Percentiles rank a stretch among this genome's conserved stretches.
These are phyloP conservation scores for Saitozyma sp. DNA, from an alignment of 768 basidiomycete genomes.

Conservation along the genomic window DNA sequence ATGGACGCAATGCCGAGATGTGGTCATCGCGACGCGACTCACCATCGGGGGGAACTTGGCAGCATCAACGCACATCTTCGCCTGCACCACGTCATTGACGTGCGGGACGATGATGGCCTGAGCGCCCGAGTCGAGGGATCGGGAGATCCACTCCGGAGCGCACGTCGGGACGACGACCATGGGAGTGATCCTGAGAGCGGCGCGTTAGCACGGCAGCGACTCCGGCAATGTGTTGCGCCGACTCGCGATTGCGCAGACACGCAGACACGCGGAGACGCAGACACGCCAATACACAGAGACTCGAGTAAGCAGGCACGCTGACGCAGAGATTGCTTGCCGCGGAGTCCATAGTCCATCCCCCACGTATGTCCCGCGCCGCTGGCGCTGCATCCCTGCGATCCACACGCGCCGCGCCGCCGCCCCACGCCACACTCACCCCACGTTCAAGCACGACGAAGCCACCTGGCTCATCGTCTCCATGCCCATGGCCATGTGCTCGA, in stretches of 20 bases:
- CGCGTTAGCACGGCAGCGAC: not conserved
- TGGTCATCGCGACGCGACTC: not conserved
- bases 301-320: not conserved
- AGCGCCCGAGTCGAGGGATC: slow-evolving; percentile 24
- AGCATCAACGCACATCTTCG: slow-evolving; percentile 19
- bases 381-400: too few relatives aligned
- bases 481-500: slow-evolving; percentile 27
- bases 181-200: slow-evolving; percentile 17
- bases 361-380: too few relatives aligned
- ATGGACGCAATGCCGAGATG: not conserved
- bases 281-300: too few relatives aligned
- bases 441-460: slow-evolving; percentile 20
- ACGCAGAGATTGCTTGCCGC: too few relatives aligned
- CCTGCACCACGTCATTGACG: slow-evolving; percentile 24
- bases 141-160: slow-evolving; percentile 29
- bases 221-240: too few relatives aligned
- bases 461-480: slow-evolving; percentile 24
- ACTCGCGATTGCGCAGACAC: too few relatives aligned
- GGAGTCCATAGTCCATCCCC: too few relatives aligned
- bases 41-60: slow-evolving; percentile 27
- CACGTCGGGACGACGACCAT: slow-evolving; percentile 26
- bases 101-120: slow-evolving; percentile 30
- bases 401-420: too few relatives aligned
- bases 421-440: slow-evolving; percentile 17
- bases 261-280: too few relatives aligned